Evolutionary conservation across 257 asterid species (phyloP).

Genomic region (Buddleja alternifolia): DNA sequence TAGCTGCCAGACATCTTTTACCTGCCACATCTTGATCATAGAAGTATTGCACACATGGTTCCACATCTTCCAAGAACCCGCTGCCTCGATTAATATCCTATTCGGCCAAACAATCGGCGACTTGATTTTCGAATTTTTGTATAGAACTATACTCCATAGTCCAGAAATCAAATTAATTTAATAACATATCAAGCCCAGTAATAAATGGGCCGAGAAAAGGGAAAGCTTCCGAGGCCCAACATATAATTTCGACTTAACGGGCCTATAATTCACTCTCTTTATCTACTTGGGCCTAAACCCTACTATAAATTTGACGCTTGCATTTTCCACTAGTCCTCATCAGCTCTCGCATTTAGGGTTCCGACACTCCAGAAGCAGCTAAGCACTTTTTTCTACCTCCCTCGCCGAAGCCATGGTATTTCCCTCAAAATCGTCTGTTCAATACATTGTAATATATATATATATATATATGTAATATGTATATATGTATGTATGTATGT

Average conservation of each 20-base stretch:
- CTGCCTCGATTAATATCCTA: too few species aligned
- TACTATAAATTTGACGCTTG: conserved; percentile 18
- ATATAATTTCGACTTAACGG: neutral
- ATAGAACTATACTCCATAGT: too few species aligned
- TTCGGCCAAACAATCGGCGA: too few species aligned
- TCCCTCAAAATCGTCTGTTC: neutral
- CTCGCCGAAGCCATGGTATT: conserved; percentile 35
- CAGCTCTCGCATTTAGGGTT: conserved; percentile 27
- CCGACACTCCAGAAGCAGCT: conserved; percentile 25
- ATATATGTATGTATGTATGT: neutral
- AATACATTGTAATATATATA: neutral
- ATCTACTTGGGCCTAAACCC: neutral
- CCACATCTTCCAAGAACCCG: too few species aligned
- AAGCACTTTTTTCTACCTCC: neutral
- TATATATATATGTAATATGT: neutral
- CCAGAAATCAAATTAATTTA: too few species aligned
- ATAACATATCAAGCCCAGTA: neutral
- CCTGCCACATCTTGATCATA: too few species aligned
- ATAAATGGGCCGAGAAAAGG: neutral
- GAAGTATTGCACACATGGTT: too few species aligned
- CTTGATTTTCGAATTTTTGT: too few species aligned
- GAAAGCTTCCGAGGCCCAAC: neutral
- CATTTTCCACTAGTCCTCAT: neutral
- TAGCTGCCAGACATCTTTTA: too few species aligned
- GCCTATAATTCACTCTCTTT: neutral